Percentiles rank a stretch among this genome's conserved stretches.
These are phyloP conservation scores for Orbilia ellipsospora DNA, from an alignment of 2,329 filamentous ascomycete species.

Conservation along the genomic window DNA sequence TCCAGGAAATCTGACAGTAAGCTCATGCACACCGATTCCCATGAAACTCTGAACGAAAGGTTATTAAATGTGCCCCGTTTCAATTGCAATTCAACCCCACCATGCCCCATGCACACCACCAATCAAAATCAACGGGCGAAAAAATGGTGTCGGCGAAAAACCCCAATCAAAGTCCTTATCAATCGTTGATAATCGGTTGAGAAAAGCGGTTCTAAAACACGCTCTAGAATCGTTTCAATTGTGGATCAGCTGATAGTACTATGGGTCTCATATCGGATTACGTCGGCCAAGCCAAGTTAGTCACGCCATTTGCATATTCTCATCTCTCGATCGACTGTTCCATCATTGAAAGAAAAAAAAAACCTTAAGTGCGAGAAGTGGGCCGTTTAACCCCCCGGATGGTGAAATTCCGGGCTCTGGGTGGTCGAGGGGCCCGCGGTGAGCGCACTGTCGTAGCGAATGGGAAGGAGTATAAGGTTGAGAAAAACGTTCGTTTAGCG, in stretches of 20 bases:
- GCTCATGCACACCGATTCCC: background rate
- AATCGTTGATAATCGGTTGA: slow-evolving; percentile 1
- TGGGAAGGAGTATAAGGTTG: slow-evolving; percentile 1
- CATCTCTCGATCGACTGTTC: slow-evolving; percentile 25
- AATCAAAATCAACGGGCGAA: background rate
- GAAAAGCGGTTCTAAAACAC: slow-evolving; percentile 12
- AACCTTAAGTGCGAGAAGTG: background rate
- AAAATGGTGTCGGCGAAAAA: slow-evolving; percentile 7
- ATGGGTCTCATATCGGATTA: slow-evolving; percentile 18
- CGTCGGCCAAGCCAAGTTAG: slow-evolving; percentile 34
- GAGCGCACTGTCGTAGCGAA: background rate
- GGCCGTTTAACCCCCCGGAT: slow-evolving; percentile 4
- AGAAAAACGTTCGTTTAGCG: slow-evolving; percentile 35
- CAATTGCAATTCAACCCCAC: background rate
- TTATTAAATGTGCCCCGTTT: background rate
- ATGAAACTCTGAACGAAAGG: slow-evolving; percentile 5
- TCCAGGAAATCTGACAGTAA: slow-evolving; percentile 2
- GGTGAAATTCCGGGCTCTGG: slow-evolving; percentile 23
- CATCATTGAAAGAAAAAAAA: no score
- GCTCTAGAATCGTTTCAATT: slow-evolving; percentile 3
- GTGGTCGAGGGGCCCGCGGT: background rate
- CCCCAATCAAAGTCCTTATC: slow-evolving; percentile 14
- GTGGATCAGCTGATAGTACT: slow-evolving; percentile 23
- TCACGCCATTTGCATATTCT: slow-evolving; percentile 26
- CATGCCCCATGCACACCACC: background rate